Evolutionary conservation across 2,329 filamentous ascomycete species (phyloP), one percentile per base, ranked within the genome.

Genomic region (Keithomyces neogunnii): DNA sequence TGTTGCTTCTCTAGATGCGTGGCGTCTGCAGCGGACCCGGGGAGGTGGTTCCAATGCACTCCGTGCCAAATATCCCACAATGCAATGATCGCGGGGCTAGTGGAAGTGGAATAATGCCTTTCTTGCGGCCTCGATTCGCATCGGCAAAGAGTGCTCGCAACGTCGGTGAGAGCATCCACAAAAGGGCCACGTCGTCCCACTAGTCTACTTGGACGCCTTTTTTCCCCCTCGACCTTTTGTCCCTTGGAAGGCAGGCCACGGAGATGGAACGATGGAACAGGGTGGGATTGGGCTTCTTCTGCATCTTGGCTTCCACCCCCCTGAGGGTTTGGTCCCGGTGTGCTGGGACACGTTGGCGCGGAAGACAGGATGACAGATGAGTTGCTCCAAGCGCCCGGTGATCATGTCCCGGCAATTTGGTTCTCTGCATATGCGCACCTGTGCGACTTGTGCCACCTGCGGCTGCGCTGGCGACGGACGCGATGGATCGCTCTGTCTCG

Each of bases 11-110:
- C 19, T 19, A 19, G 19, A 19, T 19, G 19, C 19, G 19, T 38
- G 48, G 48, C 47, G 39, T 45, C 51, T 53, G 51, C 51, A 39
- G 3, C 43, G 13, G 36, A 32, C 48, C 36, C 30, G 47, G 28
- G 30, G 13, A 43, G 44, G 43, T 8, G 35, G 51, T 49, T 44
- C 33, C 19, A 19, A 19, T 19, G 19, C 19, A 5, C 19, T 40
- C 26, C 11, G 36, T 3, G 11, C 11, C 36, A 26, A 8, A 40
- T 19, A 7, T 5, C n/a, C 38, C 38, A 40, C n/a, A 9, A 28
- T 28, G 5, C 19, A 19, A 19, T 19, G 19, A 19, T 19, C 19
- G 19, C 19, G 19, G 19, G 19, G 19, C 19, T 19, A 19, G 19
- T 19, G 19, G 19, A 19, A 19, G 19, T 19, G 19, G 19, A 19